Evolutionary conservation across 2,329 filamentous ascomycete genomes (phyloP), one percentile per base, ranked within the genome.

Genomic region (Orbilia brochopaga): DNA sequence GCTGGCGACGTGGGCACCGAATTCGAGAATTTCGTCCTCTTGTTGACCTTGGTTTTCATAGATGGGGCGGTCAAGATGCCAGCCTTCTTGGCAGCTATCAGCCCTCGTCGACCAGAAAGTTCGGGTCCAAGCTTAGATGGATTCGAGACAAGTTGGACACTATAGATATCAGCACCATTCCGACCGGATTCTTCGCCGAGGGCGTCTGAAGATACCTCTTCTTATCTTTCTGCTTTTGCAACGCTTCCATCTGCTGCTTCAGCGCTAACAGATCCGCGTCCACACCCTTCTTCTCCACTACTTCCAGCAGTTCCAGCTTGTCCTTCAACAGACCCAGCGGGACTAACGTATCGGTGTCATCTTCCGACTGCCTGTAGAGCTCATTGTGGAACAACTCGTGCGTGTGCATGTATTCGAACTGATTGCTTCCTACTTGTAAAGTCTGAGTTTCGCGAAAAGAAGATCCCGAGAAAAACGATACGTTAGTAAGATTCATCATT

Each of bases 101-200:
- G 58, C 24, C 69, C 69, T 53, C 69, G 51, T 67, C 69, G 57
- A 37, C 69, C 69, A 19, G 69, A 73, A 2, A 73, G 53, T 59
- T 66, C 69, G 24, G 69, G 69, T 37, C 62, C 62, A 40, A 73
- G 69, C 46, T 42, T 63, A 30, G 67, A 72, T 65, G 67, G 67
- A 61, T 72, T 72, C 50, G 67, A 72, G 37, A 72, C 60, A 27
- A 72, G 60, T 65, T 72, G 67, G 55, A 72, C 67, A 57, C 67
- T 72, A 50, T 30, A 51, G 54, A 48, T 24, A 55, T 72, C 51
- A 72, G 64, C 57, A 59, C 51, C n/a, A 30, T 55, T 17, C 7
- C 32, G 32, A 15, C 30, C 6, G 35, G 37, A 8, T 32, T 30
- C 40, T 19, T 37, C 44, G 35, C n/a, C 46, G 44, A 10, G 32